Percentiles rank a stretch among this genome's conserved stretches.
phyloP scores from a whole-genome alignment of 257 asterid species.

The Solanum infundibuliforme region DNA sequence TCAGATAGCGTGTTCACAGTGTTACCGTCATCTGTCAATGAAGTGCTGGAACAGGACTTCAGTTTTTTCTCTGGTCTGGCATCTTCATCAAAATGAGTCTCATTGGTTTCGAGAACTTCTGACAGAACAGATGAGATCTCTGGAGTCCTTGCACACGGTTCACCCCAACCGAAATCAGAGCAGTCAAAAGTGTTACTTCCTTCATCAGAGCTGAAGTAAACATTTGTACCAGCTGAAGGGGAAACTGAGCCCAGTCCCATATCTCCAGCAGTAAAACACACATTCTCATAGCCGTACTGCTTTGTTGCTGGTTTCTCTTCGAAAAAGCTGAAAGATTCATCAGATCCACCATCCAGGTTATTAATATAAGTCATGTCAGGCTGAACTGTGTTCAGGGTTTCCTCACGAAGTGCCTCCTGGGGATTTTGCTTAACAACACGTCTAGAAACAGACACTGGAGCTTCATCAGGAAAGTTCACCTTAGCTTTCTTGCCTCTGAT shows the following conservation, averaged over 20 bases:
- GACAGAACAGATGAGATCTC: conserved; percentile 71
- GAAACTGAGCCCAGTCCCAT: conserved; percentile 25
- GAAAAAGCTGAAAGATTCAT: conserved; percentile 22
- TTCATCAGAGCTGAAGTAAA: conserved; percentile 65
- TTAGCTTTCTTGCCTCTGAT: conserved; percentile 95
- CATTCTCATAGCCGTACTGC: conserved; percentile 18
- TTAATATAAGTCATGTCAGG: not conserved
- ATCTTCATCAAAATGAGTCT: conserved; percentile 30
- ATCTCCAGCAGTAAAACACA: conserved; percentile 26
- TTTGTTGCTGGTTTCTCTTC: conserved; percentile 67
- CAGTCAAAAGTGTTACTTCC: conserved; percentile 78
- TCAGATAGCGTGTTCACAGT: conserved; percentile 25
- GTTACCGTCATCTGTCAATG: conserved; percentile 12
- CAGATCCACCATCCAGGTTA: conserved; percentile 8
- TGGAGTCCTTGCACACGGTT: conserved; percentile 47
- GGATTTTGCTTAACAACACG: conserved; percentile 23
- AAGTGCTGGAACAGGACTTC: conserved; percentile 20
- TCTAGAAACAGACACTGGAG: conserved; percentile 28
- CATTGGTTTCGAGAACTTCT: conserved; percentile 40
- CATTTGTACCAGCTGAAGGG: conserved; percentile 28
- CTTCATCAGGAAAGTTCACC: conserved; percentile 80
- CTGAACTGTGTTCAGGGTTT: not conserved
- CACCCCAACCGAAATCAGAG: conserved; percentile 75
- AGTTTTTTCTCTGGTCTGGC: conserved; percentile 43
- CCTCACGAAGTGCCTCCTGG: conserved; percentile 14